Evolutionary conservation across 2,329 filamentous ascomycete species (phyloP).

Genomic region (Achaetomium macrosporum): DNA sequence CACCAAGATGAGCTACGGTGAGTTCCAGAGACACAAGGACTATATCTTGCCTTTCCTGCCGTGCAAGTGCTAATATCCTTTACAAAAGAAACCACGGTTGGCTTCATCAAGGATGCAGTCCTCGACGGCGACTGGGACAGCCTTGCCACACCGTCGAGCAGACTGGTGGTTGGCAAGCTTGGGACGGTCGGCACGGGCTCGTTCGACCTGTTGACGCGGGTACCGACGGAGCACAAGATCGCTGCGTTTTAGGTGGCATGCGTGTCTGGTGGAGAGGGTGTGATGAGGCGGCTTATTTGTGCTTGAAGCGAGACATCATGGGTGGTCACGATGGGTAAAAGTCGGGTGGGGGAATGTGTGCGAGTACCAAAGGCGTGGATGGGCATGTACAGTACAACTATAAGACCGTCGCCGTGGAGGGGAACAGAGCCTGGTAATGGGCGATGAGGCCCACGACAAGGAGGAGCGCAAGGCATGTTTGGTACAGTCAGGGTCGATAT

Average conservation of each 20-base stretch:
- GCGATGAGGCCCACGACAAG: too few species aligned
- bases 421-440: too few species aligned
- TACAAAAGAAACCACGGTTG: conserved; percentile 65
- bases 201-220: conserved; percentile 74
- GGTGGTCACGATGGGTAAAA: too few species aligned
- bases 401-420: too few species aligned
- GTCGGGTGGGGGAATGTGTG: too few species aligned
- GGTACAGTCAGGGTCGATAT: too few species aligned
- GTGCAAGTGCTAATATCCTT: not conserved
- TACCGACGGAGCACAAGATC: conserved; percentile 45
- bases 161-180: conserved; percentile 80
- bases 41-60: not conserved
- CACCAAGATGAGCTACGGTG: conserved; percentile 97
- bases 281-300: not conserved
- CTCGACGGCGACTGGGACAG: conserved; percentile 88
- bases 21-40: not conserved
- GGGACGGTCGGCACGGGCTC: conserved; percentile 82
- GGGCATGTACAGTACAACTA: too few species aligned
- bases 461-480: too few species aligned
- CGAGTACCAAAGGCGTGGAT: too few species aligned
- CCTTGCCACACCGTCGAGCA: conserved; percentile 74
- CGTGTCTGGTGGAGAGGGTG: not conserved
- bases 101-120: conserved; percentile 88
- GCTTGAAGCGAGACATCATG: too few species aligned
- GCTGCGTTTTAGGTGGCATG: conserved; percentile 12